Percentiles rank a stretch among this genome's conserved stretches.
Conservation (phyloP, 768 basidiomycete genomes). For the Leccinellum luteum region DNA sequence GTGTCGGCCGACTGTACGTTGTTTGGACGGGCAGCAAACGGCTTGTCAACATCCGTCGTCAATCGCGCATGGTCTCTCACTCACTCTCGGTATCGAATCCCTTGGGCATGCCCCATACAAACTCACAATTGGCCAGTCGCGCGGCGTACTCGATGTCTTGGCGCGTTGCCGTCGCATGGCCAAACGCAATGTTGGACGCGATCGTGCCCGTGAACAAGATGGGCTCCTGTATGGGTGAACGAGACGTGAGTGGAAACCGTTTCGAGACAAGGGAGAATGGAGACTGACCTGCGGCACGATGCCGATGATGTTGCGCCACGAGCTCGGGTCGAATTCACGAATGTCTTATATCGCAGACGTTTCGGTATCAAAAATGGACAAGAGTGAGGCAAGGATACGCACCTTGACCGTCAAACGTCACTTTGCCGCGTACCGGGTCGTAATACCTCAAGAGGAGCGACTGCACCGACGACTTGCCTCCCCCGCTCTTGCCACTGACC, state of each 20-base stretch:
- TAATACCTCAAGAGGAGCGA: constrained; percentile 86
- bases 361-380: not conserved
- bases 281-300: constrained; percentile 81
- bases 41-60: not conserved
- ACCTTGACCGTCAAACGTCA: constrained; percentile 88
- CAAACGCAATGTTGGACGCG: constrained; percentile 92
- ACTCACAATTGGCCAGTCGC: constrained; percentile 91
- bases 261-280: too few species aligned
- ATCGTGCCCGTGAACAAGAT: constrained; percentile 91
- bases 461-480: constrained; percentile 92
- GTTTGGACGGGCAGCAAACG: too few species aligned
- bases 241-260: too few species aligned
- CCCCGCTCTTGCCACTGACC: constrained; percentile 82
- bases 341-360: constrained; percentile 52
- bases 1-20: constrained; percentile 22
- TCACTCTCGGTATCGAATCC: constrained; percentile 91
- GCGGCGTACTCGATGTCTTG: constrained; percentile 88
- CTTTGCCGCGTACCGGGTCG: constrained; percentile 77
- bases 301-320: constrained; percentile 87
- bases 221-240: constrained; percentile 48
- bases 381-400: constrained; percentile 7
- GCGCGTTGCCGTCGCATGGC: constrained; percentile 68
- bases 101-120: constrained; percentile 90
- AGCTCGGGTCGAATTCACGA: constrained; percentile 76
- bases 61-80: constrained; percentile 21